Percentiles rank a stretch among this genome's conserved stretches.
Evolutionary conservation across 2,329 filamentous ascomycete species (phyloP).

Genomic region (Fusarium newnesense): DNA sequence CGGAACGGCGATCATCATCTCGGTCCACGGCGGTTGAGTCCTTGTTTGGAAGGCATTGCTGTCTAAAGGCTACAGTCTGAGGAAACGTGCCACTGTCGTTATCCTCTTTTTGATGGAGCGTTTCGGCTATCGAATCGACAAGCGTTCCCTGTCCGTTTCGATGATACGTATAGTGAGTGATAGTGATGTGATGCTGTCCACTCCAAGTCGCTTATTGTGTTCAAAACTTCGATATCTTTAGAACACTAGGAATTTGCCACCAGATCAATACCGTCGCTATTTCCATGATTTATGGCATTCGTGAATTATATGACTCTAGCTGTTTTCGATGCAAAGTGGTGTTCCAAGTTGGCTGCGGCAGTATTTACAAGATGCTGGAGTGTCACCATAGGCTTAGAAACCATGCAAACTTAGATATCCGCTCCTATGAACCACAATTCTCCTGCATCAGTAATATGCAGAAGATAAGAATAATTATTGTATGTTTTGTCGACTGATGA

Average conservation of each 20-base stretch:
- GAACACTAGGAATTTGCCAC: neutral
- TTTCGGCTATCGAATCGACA: slow-evolving; percentile 20
- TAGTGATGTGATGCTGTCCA: neutral
- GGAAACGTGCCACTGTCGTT: neutral
- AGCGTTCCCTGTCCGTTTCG: neutral
- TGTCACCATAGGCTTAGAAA: neutral
- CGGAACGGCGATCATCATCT: slow-evolving; percentile 34
- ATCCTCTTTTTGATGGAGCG: slow-evolving; percentile 6
- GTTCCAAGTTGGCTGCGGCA: neutral
- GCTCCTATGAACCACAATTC: too few relatives aligned
- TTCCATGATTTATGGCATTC: neutral
- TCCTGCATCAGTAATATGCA: neutral
- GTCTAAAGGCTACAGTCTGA: neutral
- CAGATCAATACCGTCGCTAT: neutral
- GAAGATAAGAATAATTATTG: neutral
- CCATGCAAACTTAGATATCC: too few relatives aligned
- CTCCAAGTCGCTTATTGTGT: neutral
- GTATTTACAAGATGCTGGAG: too few relatives aligned
- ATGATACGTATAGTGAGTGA: neutral
- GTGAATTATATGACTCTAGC: neutral
- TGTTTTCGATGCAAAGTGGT: too few relatives aligned
- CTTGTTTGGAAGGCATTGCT: slow-evolving; percentile 11
- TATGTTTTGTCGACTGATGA: neutral
- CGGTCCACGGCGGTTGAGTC: slow-evolving; percentile 16
- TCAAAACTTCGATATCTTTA: neutral